A percentile compares a stretch with the other conserved stretches of the same genome.
Evolutionary conservation across 371 early-diverging fungal species (phyloP).

Genomic region (Rhizopus stolonifer): DNA sequence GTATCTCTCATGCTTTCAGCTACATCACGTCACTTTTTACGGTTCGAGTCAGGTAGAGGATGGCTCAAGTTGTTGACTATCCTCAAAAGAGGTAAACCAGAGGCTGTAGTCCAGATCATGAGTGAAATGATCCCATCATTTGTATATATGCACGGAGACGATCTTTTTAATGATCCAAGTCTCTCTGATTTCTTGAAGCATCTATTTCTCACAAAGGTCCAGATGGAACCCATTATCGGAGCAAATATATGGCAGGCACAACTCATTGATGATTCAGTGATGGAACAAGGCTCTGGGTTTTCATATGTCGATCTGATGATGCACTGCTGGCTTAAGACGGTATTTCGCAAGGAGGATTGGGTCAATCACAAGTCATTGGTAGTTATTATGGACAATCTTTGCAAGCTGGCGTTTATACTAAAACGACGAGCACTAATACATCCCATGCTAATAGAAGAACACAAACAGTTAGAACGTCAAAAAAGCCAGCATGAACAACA

Average conservation of each 20-base stretch:
- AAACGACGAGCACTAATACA: conserved; percentile 23
- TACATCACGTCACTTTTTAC: conserved; percentile 50
- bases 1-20: conserved; percentile 48
- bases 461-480: conserved; percentile 14
- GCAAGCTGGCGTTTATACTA: conserved; percentile 31
- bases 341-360: conserved; percentile 40
- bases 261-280: conserved; percentile 35
- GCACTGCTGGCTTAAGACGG: conserved; percentile 46
- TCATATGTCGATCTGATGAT: conserved; percentile 47
- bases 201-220: conserved; percentile 24
- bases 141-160: conserved; percentile 54
- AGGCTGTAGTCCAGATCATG: conserved; percentile 31
- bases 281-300: conserved; percentile 36
- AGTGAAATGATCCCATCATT: conserved; percentile 46
- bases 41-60: conserved; percentile 50
- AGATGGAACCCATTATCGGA: conserved; percentile 30
- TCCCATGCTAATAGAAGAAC: conserved; percentile 32
- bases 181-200: conserved; percentile 33
- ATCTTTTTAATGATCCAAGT: conserved; percentile 46
- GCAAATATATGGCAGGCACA: conserved; percentile 42
- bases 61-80: conserved; percentile 50
- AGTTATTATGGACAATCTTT: conserved; percentile 31
- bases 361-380: conserved; percentile 40
- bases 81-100: conserved; percentile 40
- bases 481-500: neutral